Evolutionary conservation across 2,329 filamentous ascomycete genomes (phyloP), one percentile per base, ranked within the genome.

Genomic region (Penicillium concentricum): DNA sequence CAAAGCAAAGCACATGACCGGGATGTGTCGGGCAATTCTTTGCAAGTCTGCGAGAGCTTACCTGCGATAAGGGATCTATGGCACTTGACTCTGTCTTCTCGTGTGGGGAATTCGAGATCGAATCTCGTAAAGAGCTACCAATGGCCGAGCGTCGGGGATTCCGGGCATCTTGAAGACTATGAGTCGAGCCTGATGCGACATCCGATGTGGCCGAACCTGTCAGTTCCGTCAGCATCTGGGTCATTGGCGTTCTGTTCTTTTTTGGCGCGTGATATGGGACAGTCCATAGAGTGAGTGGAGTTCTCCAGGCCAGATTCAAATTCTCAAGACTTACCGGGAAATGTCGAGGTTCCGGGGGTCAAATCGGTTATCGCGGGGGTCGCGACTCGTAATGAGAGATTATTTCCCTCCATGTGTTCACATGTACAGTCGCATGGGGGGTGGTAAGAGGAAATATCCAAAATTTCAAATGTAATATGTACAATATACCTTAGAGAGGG

Each of bases 31-130:
- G n/a, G n/a, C n/a, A 20, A 52, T 52, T 34, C 22, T n/a, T 22
- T 37, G 20, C 44, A 32, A 9, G 37, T n/a, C 9, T 22, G 16
- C 50, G 30, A 35, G 35, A n/a, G 45, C 70, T 65, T 66, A 89
- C 86, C 74, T 88, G 84, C 50, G 87, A 88, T 61, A 89, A 76
- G 55, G 87, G 87, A 72, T 89, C 87, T 60, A 88, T 87, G 26
- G 79, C 79, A 51, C 81, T 78, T 51, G 68, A 69, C 50, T 75
- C 71, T 50, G 69, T 68, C 44, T 62, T 65, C 45, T 73, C 69
- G 18, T 66, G 59, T 26, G 64, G 52, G 37, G 61, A 66, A 37
- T 67, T 63, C 32, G 62, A 67, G n/a, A 62, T 63, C 24, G 69
- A 67, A 51, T 65, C 66, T 53, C 66, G 62, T 26, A 62, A n/a